phyloP scores from a whole-genome alignment of 768 basidiomycete species.

The Tricholomella constricta region DNA sequence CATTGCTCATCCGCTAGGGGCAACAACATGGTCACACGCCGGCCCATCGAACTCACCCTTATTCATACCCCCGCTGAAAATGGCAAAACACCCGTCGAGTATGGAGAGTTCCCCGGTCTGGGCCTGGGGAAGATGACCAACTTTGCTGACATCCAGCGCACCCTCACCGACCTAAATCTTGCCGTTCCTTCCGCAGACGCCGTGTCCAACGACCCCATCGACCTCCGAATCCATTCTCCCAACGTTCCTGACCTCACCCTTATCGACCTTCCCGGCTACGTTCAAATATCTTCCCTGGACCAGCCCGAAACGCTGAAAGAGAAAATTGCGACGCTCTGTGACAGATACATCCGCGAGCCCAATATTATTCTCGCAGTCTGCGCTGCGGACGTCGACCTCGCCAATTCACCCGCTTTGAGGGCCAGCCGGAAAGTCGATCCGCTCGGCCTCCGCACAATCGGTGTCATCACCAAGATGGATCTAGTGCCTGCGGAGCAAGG shows the following conservation, averaged over 20 bases:
- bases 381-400: constrained; percentile 97
- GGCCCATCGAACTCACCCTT: constrained; percentile 96
- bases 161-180: constrained; percentile 91
- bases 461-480: constrained; percentile 99
- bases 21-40: constrained; percentile 98
- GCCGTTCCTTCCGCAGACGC: constrained; percentile 89
- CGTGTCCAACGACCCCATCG: constrained; percentile 93
- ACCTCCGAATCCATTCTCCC: constrained; percentile 94
- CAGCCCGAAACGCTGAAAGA: constrained; percentile 94
- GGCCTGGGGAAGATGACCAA: constrained; percentile 89
- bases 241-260: constrained; percentile 96
- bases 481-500: constrained; percentile 87
- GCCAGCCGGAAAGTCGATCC: constrained; percentile 95
- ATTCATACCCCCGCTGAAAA: constrained; percentile 80
- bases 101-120: constrained; percentile 92
- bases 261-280: constrained; percentile 96
- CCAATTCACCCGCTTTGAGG: constrained; percentile 93
- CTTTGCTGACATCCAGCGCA: constrained; percentile 90
- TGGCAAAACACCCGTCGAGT: constrained; percentile 66
- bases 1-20: constrained; percentile 64
- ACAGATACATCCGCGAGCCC: constrained; percentile 98
- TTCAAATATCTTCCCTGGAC: constrained; percentile 93
- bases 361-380: constrained; percentile 99
- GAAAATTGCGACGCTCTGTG: constrained; percentile 87
- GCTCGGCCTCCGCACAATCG: constrained; percentile 91